Conservation (phyloP, 2,329 filamentous ascomycete genomes). For the Blastomyces emzantsi region DNA sequence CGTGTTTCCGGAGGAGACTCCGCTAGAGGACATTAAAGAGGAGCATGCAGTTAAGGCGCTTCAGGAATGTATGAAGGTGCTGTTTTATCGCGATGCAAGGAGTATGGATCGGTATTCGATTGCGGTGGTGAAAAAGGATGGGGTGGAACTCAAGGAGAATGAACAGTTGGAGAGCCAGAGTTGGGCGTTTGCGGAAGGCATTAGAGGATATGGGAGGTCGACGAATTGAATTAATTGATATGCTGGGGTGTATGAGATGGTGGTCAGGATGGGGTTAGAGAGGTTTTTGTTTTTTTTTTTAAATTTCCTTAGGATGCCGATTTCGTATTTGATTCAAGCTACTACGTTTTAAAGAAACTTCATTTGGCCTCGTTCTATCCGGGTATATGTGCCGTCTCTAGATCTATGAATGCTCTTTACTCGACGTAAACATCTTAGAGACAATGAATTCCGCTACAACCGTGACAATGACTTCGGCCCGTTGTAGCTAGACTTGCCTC, state of each 20-base stretch:
- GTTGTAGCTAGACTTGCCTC: background rate
- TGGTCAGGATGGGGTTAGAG: background rate
- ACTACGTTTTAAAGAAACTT: background rate
- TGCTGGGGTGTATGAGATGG: background rate
- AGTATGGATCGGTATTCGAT: conserved; percentile 87
- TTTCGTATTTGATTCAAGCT: background rate
- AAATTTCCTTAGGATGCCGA: background rate
- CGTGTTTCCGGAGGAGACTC: conserved; percentile 73
- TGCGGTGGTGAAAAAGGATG: conserved; percentile 78
- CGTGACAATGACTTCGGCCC: background rate
- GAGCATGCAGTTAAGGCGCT: conserved; percentile 73
- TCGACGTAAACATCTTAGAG: background rate
- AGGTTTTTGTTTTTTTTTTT: background rate
- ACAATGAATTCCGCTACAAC: background rate
- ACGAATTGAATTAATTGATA: conserved; percentile 25
- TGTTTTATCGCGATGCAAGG: conserved; percentile 94
- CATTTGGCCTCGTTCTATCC: background rate
- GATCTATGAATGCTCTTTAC: background rate
- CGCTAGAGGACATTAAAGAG: conserved; percentile 59
- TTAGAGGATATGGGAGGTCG: conserved; percentile 85
- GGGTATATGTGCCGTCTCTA: background rate
- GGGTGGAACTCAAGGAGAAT: conserved; percentile 73
- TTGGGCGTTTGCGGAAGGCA: conserved; percentile 95
- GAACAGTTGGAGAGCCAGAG: conserved; percentile 91
- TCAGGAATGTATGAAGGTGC: conserved; percentile 94